These are phyloP conservation scores for Epichloe sp. DNA, from an alignment of 2,329 filamentous ascomycete genomes.

Conservation along the genomic window DNA sequence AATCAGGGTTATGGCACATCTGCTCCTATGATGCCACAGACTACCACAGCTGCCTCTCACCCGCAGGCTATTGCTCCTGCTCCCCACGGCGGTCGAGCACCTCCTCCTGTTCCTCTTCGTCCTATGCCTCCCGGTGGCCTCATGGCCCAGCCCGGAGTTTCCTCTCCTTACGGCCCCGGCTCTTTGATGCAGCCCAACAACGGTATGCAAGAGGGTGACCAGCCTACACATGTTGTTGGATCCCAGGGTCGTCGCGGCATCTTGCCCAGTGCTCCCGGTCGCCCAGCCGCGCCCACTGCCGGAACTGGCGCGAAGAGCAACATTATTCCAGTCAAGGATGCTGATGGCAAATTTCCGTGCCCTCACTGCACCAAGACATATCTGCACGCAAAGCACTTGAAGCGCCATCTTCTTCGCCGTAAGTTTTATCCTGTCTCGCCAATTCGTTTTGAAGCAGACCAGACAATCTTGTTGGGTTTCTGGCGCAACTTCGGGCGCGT, in stretches of 20 bases:
- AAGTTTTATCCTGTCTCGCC: slow-evolving; percentile 35
- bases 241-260: slow-evolving; percentile 89
- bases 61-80: slow-evolving; percentile 67
- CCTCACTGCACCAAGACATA: slow-evolving; percentile 98
- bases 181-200: slow-evolving; percentile 43
- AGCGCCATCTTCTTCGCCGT: slow-evolving; percentile 92
- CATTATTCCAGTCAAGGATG: slow-evolving; percentile 84
- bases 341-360: slow-evolving; percentile 95
- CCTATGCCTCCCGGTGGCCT: slow-evolving; percentile 59
- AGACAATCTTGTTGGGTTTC: neutral
- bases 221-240: slow-evolving; percentile 83
- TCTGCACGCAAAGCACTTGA: slow-evolving; percentile 90
- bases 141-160: slow-evolving; percentile 43
- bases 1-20: slow-evolving; percentile 43
- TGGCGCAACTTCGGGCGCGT: slow-evolving; percentile 14
- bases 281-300: slow-evolving; percentile 61
- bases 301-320: slow-evolving; percentile 64
- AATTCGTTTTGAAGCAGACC: neutral
- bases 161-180: slow-evolving; percentile 47
- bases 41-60: slow-evolving; percentile 53
- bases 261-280: slow-evolving; percentile 76
- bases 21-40: slow-evolving; percentile 51
- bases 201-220: slow-evolving; percentile 43
- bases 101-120: slow-evolving; percentile 45
- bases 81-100: slow-evolving; percentile 42